Conservation (phyloP, 345 rosid genomes). For the Populus euphratica region DNA sequence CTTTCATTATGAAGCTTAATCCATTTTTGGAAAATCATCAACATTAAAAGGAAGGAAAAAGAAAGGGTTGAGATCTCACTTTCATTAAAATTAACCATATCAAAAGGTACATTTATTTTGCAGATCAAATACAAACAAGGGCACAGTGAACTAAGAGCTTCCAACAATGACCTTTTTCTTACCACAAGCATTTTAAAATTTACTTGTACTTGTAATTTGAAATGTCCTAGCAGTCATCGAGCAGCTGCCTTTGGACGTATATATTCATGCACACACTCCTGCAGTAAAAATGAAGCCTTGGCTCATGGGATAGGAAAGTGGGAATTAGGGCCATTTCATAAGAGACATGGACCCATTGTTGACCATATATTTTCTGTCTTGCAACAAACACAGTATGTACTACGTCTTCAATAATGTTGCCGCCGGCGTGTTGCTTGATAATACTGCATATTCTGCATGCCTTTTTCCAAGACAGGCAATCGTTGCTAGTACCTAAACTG, state of each 20-base stretch:
- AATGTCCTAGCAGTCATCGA: neutral
- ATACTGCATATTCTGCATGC: too few species aligned
- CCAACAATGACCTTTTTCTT: too few species aligned
- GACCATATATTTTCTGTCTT: neutral
- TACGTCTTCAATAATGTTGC: neutral
- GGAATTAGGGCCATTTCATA: conserved; percentile 1
- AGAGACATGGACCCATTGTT: neutral
- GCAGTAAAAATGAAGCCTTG: neutral
- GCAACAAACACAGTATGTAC: neutral
- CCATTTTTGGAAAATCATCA: neutral
- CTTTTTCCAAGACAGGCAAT: neutral
- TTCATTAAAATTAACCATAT: neutral
- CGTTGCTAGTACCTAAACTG: conserved; percentile 9
- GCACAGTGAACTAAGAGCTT: neutral
- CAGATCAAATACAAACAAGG: neutral
- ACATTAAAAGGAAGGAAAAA: neutral
- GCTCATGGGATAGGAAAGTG: neutral
- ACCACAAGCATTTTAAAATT: neutral
- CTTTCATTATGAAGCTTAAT: too few species aligned
- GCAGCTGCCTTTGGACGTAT: neutral
- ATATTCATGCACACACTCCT: neutral
- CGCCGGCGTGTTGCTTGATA: neutral
- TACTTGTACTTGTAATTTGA: neutral
- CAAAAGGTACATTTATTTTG: too few species aligned
- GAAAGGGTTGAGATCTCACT: neutral